phyloP scores from a whole-genome alignment of 768 basidiomycete genomes.

The Psilocybe azurescens region DNA sequence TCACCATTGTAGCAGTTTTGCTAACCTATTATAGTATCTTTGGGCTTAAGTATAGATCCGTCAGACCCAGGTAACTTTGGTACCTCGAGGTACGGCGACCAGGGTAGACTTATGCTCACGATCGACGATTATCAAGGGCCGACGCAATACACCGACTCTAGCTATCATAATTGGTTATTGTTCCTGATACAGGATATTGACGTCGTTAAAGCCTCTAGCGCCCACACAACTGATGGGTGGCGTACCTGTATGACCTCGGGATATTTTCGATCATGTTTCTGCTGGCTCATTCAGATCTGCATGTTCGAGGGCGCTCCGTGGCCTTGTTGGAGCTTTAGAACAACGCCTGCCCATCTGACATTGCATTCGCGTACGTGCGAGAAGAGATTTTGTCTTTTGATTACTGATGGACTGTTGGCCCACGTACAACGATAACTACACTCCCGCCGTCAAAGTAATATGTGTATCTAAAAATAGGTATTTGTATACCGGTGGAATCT shows the following conservation, averaged over 20 bases:
- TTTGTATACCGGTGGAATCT: not conserved
- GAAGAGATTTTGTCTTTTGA: too few species aligned
- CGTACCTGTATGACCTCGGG: not conserved
- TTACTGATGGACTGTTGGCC: too few species aligned
- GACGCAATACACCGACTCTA: not conserved
- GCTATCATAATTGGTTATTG: not conserved
- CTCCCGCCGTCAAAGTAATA: not conserved
- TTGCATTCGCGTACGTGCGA: too few species aligned
- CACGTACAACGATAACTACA: too few species aligned
- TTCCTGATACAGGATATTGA: slow-evolving; percentile 4
- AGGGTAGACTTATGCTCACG: not conserved
- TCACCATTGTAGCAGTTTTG: not conserved
- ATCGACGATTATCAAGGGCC: not conserved
- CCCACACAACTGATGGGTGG: not conserved
- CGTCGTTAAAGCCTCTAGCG: slow-evolving; percentile 14
- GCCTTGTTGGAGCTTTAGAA: not conserved
- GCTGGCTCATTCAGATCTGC: not conserved
- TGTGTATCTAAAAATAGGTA: not conserved
- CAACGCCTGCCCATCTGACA: not conserved
- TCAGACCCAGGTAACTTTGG: not conserved
- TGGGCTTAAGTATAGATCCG: not conserved
- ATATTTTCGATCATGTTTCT: not conserved
- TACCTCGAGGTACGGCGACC: not conserved
- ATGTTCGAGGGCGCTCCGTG: not conserved
- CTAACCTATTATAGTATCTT: not conserved